phyloP scores from a whole-genome alignment of 345 rosid genomes.

The Gossypium thurberi region DNA sequence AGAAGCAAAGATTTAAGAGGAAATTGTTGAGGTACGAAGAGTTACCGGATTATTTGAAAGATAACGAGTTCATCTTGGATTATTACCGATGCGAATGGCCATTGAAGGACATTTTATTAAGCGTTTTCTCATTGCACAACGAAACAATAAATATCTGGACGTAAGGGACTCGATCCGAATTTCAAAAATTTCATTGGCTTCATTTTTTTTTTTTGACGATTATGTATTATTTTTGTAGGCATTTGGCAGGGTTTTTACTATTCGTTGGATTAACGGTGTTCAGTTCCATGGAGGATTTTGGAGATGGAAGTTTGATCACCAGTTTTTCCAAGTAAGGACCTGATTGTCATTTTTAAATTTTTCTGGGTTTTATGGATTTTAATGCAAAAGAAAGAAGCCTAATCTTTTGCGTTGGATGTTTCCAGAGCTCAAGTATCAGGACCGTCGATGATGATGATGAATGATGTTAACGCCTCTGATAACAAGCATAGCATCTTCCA shows the following conservation, averaged over 20 bases:
- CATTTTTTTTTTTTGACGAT: not conserved
- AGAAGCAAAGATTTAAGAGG: slow-evolving; percentile 31
- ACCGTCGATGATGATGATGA: slow-evolving; percentile 38
- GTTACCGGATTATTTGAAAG: slow-evolving; percentile 72
- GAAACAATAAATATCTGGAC: slow-evolving; percentile 96
- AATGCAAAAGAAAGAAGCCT: too few relatives aligned
- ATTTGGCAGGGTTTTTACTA: slow-evolving; percentile 66
- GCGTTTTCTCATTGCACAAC: slow-evolving; percentile 84
- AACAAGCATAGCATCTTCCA: slow-evolving; percentile 12
- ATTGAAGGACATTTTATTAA: slow-evolving; percentile 57
- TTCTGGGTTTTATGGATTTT: not conserved
- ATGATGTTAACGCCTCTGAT: slow-evolving; percentile 34
- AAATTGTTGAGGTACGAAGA: slow-evolving; percentile 64
- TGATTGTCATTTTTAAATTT: not conserved
- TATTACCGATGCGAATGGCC: slow-evolving; percentile 96
- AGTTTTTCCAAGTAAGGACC: slow-evolving; percentile 47
- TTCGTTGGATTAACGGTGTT: slow-evolving; percentile 55
- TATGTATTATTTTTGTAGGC: slow-evolving; percentile 33
- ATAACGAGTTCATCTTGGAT: slow-evolving; percentile 84
- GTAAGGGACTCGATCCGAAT: slow-evolving; percentile 30
- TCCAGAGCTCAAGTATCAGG: slow-evolving; percentile 44
- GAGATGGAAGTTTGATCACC: slow-evolving; percentile 41
- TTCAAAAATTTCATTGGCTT: not conserved
- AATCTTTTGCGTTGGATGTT: not conserved
- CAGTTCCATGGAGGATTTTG: slow-evolving; percentile 61